Conservation (phyloP, 352 stramenopile species). For the Pythium rishiriense region DNA sequence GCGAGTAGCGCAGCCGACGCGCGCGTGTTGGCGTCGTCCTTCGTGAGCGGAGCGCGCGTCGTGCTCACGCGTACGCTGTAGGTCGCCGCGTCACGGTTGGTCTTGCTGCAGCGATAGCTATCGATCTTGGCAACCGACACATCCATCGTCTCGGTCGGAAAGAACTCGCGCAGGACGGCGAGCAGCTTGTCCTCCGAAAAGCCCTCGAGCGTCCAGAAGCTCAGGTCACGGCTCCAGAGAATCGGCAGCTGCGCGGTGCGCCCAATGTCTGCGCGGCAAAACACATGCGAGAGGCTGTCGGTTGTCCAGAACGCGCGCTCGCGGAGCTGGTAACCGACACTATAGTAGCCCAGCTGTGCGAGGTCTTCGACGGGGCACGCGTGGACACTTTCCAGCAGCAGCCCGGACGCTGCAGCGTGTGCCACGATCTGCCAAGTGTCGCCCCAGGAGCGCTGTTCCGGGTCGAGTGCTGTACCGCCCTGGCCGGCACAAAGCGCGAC, state of each 20-base stretch:
- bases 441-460: slow-evolving; percentile 51
- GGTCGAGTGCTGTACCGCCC: slow-evolving; percentile 72
- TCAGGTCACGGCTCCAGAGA: slow-evolving; percentile 65
- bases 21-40: slow-evolving; percentile 51
- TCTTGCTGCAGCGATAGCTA: slow-evolving; percentile 55
- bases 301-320: slow-evolving; percentile 75
- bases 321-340: slow-evolving; percentile 74
- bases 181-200: slow-evolving; percentile 55
- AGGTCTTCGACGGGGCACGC: slow-evolving; percentile 61
- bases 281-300: slow-evolving; percentile 71
- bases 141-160: slow-evolving; percentile 37
- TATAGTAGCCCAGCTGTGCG: slow-evolving; percentile 70
- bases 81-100: slow-evolving; percentile 53
- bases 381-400: slow-evolving; percentile 67
- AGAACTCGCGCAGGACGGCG: slow-evolving; percentile 43
- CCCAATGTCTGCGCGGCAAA: slow-evolving; percentile 47
- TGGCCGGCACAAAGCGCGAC: slow-evolving; percentile 81
- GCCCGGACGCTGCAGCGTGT: slow-evolving; percentile 50
- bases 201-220: slow-evolving; percentile 73
- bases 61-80: slow-evolving; percentile 58
- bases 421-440: slow-evolving; percentile 85
- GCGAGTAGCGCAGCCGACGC: slow-evolving; percentile 37
- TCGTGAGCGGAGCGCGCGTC: slow-evolving; percentile 38
- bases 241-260: slow-evolving; percentile 53
- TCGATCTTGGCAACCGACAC: slow-evolving; percentile 49